Conservation (phyloP, 2,329 filamentous ascomycete species). For the Neonectria ditissima region DNA sequence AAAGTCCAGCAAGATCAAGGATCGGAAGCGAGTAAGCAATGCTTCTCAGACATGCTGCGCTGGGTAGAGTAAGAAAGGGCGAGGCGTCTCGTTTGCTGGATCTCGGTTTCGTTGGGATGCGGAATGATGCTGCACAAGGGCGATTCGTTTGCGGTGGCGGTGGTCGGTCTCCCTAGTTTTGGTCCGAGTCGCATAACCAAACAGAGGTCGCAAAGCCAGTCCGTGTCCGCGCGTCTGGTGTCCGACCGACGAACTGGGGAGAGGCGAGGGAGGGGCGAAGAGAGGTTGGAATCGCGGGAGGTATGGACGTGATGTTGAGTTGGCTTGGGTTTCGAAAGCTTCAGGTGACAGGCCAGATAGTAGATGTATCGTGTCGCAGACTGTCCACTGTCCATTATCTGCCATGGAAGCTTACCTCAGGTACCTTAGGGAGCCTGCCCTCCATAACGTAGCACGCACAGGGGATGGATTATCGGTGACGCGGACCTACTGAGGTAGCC, state of each 20-base stretch:
- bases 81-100: conserved; percentile 8
- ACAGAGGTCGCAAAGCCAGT: conserved; percentile 24
- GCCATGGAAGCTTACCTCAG: conserved; percentile 21
- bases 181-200: conserved; percentile 35
- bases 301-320: background rate
- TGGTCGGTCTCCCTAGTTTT: conserved; percentile 11
- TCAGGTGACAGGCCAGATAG: conserved; percentile 42
- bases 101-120: conserved; percentile 7
- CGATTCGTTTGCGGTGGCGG: conserved; percentile 27
- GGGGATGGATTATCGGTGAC: conserved; percentile 16
- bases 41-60: conserved; percentile 43
- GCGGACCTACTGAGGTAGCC: no score
- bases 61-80: conserved; percentile 18
- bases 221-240: conserved; percentile 28
- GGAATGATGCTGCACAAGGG: conserved; percentile 19
- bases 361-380: conserved; percentile 43
- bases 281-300: background rate
- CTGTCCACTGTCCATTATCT: conserved; percentile 9
- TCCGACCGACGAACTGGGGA: conserved; percentile 38
- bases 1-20: conserved; percentile 21
- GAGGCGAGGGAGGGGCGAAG: background rate
- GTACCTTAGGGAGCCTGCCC: background rate
- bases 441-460: conserved; percentile 1
- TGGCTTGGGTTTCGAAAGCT: conserved; percentile 29
- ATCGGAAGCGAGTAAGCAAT: conserved; percentile 35